Conservation (phyloP, 352 stramenopile species). For the Aphanomyces cochlioides region DNA sequence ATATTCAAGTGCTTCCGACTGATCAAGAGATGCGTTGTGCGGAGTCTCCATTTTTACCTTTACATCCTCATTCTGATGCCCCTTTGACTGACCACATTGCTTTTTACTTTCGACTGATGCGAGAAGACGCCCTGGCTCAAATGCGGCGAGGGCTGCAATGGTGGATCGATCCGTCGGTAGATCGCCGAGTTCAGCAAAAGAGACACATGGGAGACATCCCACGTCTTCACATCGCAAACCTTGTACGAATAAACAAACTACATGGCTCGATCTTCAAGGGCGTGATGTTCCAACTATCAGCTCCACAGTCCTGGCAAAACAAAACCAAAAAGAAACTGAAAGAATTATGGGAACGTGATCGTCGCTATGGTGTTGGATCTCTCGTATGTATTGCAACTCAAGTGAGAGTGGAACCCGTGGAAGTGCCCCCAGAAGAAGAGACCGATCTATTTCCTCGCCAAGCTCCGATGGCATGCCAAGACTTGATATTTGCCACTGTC, state of each 20-base stretch:
- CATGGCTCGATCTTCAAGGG: constrained; percentile 33
- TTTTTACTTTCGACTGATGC: constrained; percentile 35
- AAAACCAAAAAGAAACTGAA: constrained; percentile 6
- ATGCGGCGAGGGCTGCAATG: constrained; percentile 35
- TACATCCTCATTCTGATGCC: background rate
- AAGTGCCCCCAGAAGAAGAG: background rate
- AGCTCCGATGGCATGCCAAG: background rate
- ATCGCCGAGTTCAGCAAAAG: background rate
- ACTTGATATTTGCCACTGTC: constrained; percentile 19
- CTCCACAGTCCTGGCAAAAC: constrained; percentile 18
- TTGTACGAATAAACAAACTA: constrained; percentile 25
- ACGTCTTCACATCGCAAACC: constrained; percentile 30
- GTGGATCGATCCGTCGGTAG: constrained; percentile 22
- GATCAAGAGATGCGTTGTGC: constrained; percentile 35
- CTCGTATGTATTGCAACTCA: constrained; percentile 33
- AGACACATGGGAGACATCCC: constrained; percentile 31
- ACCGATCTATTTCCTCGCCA: background rate
- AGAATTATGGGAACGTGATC: constrained; percentile 34
- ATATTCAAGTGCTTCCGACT: constrained; percentile 33
- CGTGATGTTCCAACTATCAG: constrained; percentile 32
- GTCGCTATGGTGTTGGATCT: constrained; percentile 31
- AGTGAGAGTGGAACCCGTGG: constrained; percentile 12
- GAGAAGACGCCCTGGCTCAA: constrained; percentile 36
- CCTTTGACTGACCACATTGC: constrained; percentile 29
- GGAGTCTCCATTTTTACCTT: constrained; percentile 29